phyloP scores from a whole-genome alignment of 305 asterid species.

The Ilex paraguariensis region DNA sequence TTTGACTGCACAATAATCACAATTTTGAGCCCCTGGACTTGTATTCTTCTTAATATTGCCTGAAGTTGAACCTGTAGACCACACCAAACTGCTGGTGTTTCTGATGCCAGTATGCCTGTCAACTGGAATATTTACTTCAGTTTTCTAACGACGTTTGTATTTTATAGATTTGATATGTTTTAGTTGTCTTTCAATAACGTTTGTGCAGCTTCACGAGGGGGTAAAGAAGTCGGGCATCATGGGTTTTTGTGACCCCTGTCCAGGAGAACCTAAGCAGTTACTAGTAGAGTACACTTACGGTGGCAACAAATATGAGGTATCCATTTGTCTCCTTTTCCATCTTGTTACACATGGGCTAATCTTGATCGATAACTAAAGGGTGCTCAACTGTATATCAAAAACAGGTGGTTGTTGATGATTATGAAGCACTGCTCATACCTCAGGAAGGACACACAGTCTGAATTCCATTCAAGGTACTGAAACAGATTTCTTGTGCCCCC shows the following conservation, averaged over 20 bases:
- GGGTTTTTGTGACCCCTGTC: constrained; percentile 99
- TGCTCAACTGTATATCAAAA: constrained; percentile 8
- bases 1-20: no score
- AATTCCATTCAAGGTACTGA: constrained; percentile 9
- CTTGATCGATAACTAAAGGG: constrained; percentile 8
- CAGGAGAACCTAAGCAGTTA: constrained; percentile 77
- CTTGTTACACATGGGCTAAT: not conserved
- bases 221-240: constrained; percentile 93
- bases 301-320: constrained; percentile 62
- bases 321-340: not conserved
- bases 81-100: not conserved
- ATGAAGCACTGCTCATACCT: constrained; percentile 62
- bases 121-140: not conserved
- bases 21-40: no score
- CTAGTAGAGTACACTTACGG: constrained; percentile 59
- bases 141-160: not conserved
- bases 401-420: constrained; percentile 81
- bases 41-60: not conserved
- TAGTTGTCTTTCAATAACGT: not conserved
- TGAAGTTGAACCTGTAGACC: not conserved
- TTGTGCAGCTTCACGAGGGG: constrained; percentile 80
- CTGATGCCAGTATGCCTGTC: not conserved
- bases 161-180: not conserved
- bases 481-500: not conserved
- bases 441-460: constrained; percentile 53